phyloP scores from a whole-genome alignment of 1,139 yeast genomes.

The Candida anutae region DNA sequence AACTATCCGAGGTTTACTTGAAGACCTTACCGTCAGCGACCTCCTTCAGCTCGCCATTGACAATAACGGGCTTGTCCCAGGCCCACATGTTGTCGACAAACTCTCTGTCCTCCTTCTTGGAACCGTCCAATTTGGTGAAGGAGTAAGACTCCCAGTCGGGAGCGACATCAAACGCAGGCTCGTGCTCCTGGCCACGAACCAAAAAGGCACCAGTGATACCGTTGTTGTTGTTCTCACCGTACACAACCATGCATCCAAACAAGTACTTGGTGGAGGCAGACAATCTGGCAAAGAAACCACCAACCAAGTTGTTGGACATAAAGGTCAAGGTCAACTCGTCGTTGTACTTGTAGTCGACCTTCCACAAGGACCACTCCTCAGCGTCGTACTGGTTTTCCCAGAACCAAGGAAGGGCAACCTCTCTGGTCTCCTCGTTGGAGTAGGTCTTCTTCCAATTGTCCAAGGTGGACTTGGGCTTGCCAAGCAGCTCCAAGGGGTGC shows the following conservation, averaged over 20 bases:
- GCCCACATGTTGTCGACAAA: slow-evolving; percentile 44
- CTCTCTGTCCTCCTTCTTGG: slow-evolving; percentile 27
- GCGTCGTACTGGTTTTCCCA: slow-evolving; percentile 88
- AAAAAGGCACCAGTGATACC: slow-evolving; percentile 95
- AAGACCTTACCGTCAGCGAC: slow-evolving; percentile 48
- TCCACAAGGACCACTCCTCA: slow-evolving; percentile 92
- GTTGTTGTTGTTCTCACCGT: slow-evolving; percentile 97
- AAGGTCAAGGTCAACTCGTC: slow-evolving; percentile 95
- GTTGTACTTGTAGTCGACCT: slow-evolving; percentile 94
- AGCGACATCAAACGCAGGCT: slow-evolving; percentile 95
- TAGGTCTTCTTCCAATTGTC: slow-evolving; percentile 97
- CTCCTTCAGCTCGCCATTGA: slow-evolving; percentile 38
- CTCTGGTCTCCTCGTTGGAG: slow-evolving; percentile 97
- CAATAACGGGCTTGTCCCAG: slow-evolving; percentile 44
- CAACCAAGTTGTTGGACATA: slow-evolving; percentile 97
- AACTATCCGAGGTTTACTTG: slow-evolving; percentile 20
- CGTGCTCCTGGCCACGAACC: slow-evolving; percentile 88
- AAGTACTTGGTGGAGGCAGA: slow-evolving; percentile 86
- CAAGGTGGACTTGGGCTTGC: slow-evolving; percentile 61
- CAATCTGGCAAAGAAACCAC: slow-evolving; percentile 97
- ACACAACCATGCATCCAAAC: slow-evolving; percentile 90
- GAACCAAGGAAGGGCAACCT: slow-evolving; percentile 94
- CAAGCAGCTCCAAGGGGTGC: slow-evolving; percentile 87
- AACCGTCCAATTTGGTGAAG: slow-evolving; percentile 37
- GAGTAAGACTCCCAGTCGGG: slow-evolving; percentile 90